Percentiles rank a stretch among this genome's conserved stretches.
phyloP scores from a whole-genome alignment of 2,329 filamentous ascomycete genomes.

The Cordyceps cicadae region DNA sequence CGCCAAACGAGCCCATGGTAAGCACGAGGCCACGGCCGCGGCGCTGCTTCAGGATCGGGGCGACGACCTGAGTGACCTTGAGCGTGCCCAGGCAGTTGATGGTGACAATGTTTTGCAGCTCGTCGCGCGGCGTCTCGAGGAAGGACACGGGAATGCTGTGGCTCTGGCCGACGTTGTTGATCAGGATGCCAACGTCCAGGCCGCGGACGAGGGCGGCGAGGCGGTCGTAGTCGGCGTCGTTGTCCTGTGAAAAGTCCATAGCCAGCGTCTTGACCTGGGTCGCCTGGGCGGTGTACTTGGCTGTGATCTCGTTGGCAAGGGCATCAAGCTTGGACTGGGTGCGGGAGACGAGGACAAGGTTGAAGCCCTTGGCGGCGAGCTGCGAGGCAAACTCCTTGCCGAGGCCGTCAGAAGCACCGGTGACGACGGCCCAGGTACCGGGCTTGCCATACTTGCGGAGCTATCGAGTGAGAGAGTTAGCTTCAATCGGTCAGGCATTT shows the following conservation, averaged over 20 bases:
- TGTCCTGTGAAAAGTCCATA: slow-evolving; percentile 85
- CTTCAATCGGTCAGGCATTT: not conserved
- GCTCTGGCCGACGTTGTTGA: slow-evolving; percentile 96
- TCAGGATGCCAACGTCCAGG: slow-evolving; percentile 74
- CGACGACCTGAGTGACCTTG: slow-evolving; percentile 75
- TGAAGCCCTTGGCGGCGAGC: slow-evolving; percentile 86
- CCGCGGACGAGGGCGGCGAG: slow-evolving; percentile 60
- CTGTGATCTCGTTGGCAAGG: slow-evolving; percentile 66
- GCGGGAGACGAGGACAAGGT: slow-evolving; percentile 87
- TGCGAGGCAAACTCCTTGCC: slow-evolving; percentile 94
- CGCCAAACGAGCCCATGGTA: slow-evolving; percentile 96
- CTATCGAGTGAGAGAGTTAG: slow-evolving; percentile 34
- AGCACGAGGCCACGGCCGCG: slow-evolving; percentile 74
- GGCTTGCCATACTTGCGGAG: slow-evolving; percentile 84
- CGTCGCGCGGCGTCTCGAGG: slow-evolving; percentile 65
- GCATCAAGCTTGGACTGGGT: slow-evolving; percentile 84
- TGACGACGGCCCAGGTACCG: slow-evolving; percentile 89
- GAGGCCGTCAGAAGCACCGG: slow-evolving; percentile 90
- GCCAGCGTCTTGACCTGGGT: slow-evolving; percentile 70
- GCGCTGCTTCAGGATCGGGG: slow-evolving; percentile 75
- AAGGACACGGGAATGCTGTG: slow-evolving; percentile 91
- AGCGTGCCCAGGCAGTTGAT: slow-evolving; percentile 93
- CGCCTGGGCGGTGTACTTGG: slow-evolving; percentile 52
- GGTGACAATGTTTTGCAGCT: slow-evolving; percentile 83
- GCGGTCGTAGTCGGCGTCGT: slow-evolving; percentile 69